Evolutionary conservation across 83 land plant genomes (phyloP), one percentile per base, ranked within the genome.

Genomic region (Larix sibirica): DNA sequence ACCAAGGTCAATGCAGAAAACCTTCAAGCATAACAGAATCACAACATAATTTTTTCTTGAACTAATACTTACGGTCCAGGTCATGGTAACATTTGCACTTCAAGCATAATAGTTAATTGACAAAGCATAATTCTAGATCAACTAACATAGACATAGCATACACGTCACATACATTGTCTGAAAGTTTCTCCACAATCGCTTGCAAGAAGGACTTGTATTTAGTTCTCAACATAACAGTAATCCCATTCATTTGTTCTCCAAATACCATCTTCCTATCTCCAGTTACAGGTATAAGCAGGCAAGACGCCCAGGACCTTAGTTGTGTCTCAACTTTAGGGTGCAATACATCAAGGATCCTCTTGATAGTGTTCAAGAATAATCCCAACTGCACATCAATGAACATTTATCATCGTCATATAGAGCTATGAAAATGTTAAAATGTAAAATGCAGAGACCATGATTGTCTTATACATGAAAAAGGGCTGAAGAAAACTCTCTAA

Each of bases 241-340:
- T 85, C 65, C 85, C 98, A 83, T 94, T 94, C 83, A 94, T 86
- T 60, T 96, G 95, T 79, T 98, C 99, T 69, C 99, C 99, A 82
- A 93, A 96, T 17, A 74, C 73, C 61, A 59, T 79, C 62, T 88
- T 92, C 56, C 66, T 85, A 58, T 87, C 91, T 36, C 91, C 94
- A 56, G 62, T 81, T 4, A 73, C 79, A 33, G 80, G 44, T 2
- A 59, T 79, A 33, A 94, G 97, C 79, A 98, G 74, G 79, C 86
- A 96, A 13, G 96, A 88, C 36, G 95, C 96, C 99, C 97, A 94
- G 0, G 96, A 76, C 89, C 90, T 98, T 81, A 98, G 83, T 42
- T 89, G 93, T 3, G 88, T 84, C 84, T 98, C 99, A 9, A 98
- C 73, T 86, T 89, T 88, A 23, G 93, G 88, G 62, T 97, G 97